Conservation (phyloP, 352 stramenopile species). For the Bremia lactucae region DNA sequence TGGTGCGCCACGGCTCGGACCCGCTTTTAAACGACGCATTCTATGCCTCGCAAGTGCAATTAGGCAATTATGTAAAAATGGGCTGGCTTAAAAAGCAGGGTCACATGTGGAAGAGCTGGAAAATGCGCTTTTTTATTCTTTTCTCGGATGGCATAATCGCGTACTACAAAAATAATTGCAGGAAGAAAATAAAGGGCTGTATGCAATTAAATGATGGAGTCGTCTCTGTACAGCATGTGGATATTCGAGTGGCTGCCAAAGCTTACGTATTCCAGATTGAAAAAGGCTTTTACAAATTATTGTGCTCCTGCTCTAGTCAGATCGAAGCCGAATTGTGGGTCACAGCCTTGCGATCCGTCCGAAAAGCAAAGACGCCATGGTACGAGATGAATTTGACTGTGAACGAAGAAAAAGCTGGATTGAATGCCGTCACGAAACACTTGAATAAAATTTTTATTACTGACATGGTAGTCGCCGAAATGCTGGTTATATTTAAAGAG, state of each 20-base stretch:
- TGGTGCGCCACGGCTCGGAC: constrained; percentile 43
- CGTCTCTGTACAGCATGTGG: constrained; percentile 69
- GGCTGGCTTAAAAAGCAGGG: constrained; percentile 80
- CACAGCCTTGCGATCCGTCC: constrained; percentile 38
- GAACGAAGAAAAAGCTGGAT: constrained; percentile 40
- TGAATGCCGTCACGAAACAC: constrained; percentile 39
- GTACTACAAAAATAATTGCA: constrained; percentile 74
- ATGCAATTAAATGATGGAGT: constrained; percentile 79
- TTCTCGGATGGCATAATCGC: constrained; percentile 72
- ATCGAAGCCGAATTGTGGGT: constrained; percentile 79
- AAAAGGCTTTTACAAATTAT: constrained; percentile 76
- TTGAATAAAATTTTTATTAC: constrained; percentile 81
- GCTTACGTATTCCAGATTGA: constrained; percentile 75
- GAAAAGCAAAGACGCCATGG: constrained; percentile 29
- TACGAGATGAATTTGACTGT: constrained; percentile 60
- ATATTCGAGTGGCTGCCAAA: constrained; percentile 51
- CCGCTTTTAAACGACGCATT: constrained; percentile 56
- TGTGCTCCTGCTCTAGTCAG: constrained; percentile 72
- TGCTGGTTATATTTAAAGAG: constrained; percentile 41
- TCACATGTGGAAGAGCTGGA: constrained; percentile 83
- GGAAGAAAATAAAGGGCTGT: constrained; percentile 72
- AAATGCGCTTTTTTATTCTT: constrained; percentile 78
- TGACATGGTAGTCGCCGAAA: constrained; percentile 39
- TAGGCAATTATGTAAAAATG: constrained; percentile 72
- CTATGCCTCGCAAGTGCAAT: constrained; percentile 51